Base-by-base conservation (phyloP, 805 yeast species). In the Candida anglica region DNA sequence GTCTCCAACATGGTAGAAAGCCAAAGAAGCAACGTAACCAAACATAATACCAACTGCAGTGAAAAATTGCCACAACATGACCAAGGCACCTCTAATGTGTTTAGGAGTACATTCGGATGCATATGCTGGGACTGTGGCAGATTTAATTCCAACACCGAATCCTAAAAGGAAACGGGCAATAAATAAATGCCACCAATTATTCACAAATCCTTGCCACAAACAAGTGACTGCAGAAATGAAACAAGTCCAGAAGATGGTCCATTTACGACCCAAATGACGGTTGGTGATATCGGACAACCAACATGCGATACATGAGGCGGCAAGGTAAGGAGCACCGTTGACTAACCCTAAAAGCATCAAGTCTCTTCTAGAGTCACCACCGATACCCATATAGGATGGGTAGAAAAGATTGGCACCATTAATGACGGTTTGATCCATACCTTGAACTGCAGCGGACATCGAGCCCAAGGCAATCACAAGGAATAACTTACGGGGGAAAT, bases 31-130 rank as follows among this genome's bases (percentile, higher is more conserved):
- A 21, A 77, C 75, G 40, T 77, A 76, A 15, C 86, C 86, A 43
- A 80, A 63, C 74, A 77, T 73, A 41, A 81, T 78, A 39, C 87
- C 87, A 34, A 79, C 73, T 2, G 86, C 86, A n/a, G 85, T 79
- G 66, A 79, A 79, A 46, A 77, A 75, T 59, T 81, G 86, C 83
- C 85, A 80, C 58, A 75, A 63, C 81, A 79, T 78, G 30, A 78
- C 77, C 39, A 81, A 60, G 1, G 84, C 75, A 31, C 87, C 87
- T 49, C 86, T 65, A 26, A 74, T 69, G 8, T 58, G 58, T 10
- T 73, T 73, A 1, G 84, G 84, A 7, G 77, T 50, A 46, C 77
- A 71, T 49, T 79, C 86, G 11, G 84, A 81, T 18, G 79, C 69
- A 43, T 74, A 77, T 9, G 81, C 77, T 4, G 87, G 86, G 6